phyloP scores from a whole-genome alignment of 2,329 filamentous ascomycete genomes.

The Seiridium cupressi region DNA sequence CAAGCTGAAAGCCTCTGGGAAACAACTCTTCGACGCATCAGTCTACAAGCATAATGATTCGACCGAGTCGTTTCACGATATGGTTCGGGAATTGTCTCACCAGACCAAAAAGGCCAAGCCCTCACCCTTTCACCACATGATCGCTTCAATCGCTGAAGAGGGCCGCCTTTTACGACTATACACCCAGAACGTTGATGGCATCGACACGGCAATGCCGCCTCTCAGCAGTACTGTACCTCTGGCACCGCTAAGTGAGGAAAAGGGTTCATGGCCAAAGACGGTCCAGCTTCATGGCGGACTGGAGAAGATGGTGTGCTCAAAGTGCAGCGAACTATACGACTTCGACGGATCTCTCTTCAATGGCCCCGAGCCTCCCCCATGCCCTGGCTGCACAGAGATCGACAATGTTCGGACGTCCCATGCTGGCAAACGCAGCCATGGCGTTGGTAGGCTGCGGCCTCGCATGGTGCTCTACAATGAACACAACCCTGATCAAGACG shows the following conservation, averaged over 20 bases:
- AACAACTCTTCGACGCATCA: slow-evolving; percentile 94
- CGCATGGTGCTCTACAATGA: slow-evolving; percentile 98
- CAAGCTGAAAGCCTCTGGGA: slow-evolving; percentile 89
- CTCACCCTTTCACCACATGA: slow-evolving; percentile 88
- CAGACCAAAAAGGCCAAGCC: slow-evolving; percentile 76
- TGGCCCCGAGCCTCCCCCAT: slow-evolving; percentile 80
- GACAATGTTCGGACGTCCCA: slow-evolving; percentile 74
- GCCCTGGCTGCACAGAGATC: slow-evolving; percentile 68
- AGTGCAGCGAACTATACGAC: slow-evolving; percentile 74
- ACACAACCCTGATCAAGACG: slow-evolving; percentile 92
- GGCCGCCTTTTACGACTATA: slow-evolving; percentile 87
- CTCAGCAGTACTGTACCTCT: slow-evolving; percentile 80
- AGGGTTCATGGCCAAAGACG: slow-evolving; percentile 89
- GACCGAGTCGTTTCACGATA: slow-evolving; percentile 89
- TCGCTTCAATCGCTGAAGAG: slow-evolving; percentile 86
- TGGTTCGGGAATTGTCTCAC: slow-evolving; percentile 86
- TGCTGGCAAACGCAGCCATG: slow-evolving; percentile 87
- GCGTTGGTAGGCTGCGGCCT: slow-evolving; percentile 84
- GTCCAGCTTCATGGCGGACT: slow-evolving; percentile 92
- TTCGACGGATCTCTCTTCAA: slow-evolving; percentile 81
- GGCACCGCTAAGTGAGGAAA: slow-evolving; percentile 71
- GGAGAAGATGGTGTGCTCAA: slow-evolving; percentile 95
- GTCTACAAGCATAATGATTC: slow-evolving; percentile 92
- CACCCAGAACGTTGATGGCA: slow-evolving; percentile 94
- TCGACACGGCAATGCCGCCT: slow-evolving; percentile 81